Conservation (phyloP, 106 monocot species). For the Dioscorea zingiberensis region DNA sequence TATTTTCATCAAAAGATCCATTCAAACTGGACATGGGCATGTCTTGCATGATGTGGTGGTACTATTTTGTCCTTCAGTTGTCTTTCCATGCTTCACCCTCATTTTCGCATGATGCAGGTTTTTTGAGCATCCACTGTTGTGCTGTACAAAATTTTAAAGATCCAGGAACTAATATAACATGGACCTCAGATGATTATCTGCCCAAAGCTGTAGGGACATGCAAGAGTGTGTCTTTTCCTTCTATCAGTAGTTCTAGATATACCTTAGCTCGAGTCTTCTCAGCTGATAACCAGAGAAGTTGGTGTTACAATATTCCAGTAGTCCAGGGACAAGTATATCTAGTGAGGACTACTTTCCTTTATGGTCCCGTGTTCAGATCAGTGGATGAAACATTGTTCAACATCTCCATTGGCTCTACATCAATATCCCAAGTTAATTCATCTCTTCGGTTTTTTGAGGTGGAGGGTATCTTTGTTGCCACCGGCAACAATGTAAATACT, state of each 20-base stretch:
- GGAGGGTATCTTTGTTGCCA: conserved; percentile 22
- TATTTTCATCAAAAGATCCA: too few species aligned
- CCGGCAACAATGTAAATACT: conserved; percentile 13
- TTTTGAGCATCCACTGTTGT: conserved; percentile 25
- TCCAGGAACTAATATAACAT: conserved; percentile 12
- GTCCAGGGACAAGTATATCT: conserved; percentile 20
- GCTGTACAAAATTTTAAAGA: conserved; percentile 17
- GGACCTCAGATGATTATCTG: conserved; percentile 25
- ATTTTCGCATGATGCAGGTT: conserved; percentile 18
- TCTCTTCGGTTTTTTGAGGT: conserved; percentile 10
- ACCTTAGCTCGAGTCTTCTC: conserved; percentile 18
- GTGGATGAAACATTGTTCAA: conserved; percentile 9
- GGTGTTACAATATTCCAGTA: conserved; percentile 24
- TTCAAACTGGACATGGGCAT: too few species aligned
- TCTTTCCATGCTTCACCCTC: neutral
- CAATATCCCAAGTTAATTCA: conserved; percentile 27
- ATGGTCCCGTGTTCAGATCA: conserved; percentile 7
- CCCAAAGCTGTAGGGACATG: conserved; percentile 14
- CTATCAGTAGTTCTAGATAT: neutral
- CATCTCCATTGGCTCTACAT: conserved; percentile 25
- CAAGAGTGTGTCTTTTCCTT: conserved; percentile 9
- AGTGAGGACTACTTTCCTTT: conserved; percentile 22
- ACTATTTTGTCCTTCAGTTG: neutral
- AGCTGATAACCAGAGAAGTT: neutral
- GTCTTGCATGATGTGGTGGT: too few species aligned